These are phyloP conservation scores for Pythium guiyangense DNA, from an alignment of 352 stramenopile species.

Conservation along the genomic window DNA sequence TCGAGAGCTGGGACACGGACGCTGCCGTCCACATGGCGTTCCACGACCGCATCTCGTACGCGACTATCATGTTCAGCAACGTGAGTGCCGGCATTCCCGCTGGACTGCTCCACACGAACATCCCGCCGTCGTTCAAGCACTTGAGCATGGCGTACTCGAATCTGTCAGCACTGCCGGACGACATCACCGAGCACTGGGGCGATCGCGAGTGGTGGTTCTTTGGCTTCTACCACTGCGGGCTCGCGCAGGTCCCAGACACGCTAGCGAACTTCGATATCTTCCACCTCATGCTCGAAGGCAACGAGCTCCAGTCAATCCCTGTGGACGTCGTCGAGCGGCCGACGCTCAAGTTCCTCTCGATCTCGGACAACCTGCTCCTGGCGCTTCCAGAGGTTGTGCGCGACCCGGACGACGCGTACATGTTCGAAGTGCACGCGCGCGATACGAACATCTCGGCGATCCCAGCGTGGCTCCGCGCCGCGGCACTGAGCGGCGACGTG, in stretches of 20 bases:
- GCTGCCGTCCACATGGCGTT: neutral
- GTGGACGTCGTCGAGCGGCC: slow-evolving; percentile 26
- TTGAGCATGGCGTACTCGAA: slow-evolving; percentile 14
- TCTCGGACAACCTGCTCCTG: slow-evolving; percentile 29
- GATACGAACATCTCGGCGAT: neutral
- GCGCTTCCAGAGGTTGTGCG: slow-evolving; percentile 16
- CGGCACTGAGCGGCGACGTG: too few relatives aligned
- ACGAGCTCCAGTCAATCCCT: slow-evolving; percentile 26
- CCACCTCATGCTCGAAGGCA: slow-evolving; percentile 16
- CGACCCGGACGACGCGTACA: neutral
- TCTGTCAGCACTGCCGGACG: slow-evolving; percentile 12
- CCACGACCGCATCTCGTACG: slow-evolving; percentile 9
- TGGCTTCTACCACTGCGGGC: neutral
- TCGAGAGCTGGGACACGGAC: slow-evolving; percentile 9
- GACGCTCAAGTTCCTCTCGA: slow-evolving; percentile 44
- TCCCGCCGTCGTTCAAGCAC: slow-evolving; percentile 8
- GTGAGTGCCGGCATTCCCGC: slow-evolving; percentile 5
- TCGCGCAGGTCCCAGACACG: slow-evolving; percentile 35
- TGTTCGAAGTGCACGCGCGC: neutral
- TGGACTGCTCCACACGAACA: slow-evolving; percentile 1
- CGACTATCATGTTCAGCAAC: slow-evolving; percentile 14
- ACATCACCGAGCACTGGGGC: slow-evolving; percentile 12
- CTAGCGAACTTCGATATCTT: slow-evolving; percentile 44
- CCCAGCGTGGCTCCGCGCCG: neutral
- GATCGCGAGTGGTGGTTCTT: neutral